phyloP scores from a whole-genome alignment of 106 monocot species.

The Acorus calamus region DNA sequence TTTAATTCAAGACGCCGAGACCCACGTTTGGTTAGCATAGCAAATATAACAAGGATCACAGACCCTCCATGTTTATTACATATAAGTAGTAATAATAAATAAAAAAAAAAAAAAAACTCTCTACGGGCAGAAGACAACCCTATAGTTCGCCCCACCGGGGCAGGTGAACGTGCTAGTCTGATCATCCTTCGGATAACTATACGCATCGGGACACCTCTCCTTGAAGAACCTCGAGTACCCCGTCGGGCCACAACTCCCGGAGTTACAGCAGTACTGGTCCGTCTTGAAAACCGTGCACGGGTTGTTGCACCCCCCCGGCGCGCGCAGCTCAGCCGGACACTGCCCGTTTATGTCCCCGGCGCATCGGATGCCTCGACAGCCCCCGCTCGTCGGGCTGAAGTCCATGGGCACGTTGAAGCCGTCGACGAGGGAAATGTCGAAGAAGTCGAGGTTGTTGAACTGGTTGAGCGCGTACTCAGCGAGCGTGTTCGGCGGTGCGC shows the following conservation, averaged over 20 bases:
- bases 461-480: conserved; percentile 11
- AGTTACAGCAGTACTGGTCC: conserved; percentile 27
- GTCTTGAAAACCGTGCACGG: conserved; percentile 44
- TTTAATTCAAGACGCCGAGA: too few relatives aligned
- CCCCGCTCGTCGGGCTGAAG: conserved; percentile 8
- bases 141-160: conserved; percentile 15
- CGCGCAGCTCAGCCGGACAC: conserved; percentile 28
- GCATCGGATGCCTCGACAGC: conserved; percentile 11
- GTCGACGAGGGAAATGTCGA: conserved; percentile 15
- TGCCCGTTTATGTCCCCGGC: conserved; percentile 14
- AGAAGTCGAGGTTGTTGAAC: conserved; percentile 4
- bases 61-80: too few relatives aligned
- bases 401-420: conserved; percentile 17
- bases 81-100: too few relatives aligned
- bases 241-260: conserved; percentile 23
- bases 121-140: conserved; percentile 34
- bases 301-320: conserved; percentile 32
- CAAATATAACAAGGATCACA: too few relatives aligned
- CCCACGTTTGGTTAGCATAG: too few relatives aligned
- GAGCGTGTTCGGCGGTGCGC: conserved; percentile 4
- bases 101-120: too few relatives aligned
- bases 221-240: conserved; percentile 31
- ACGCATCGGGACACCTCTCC: conserved; percentile 18
- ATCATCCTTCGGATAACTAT: conserved; percentile 28
- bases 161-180: conserved; percentile 16